Evolutionary conservation across 345 rosid genomes (phyloP), one percentile per base, ranked within the genome.

Genomic region (rapeseed (Brassica napus)): DNA sequence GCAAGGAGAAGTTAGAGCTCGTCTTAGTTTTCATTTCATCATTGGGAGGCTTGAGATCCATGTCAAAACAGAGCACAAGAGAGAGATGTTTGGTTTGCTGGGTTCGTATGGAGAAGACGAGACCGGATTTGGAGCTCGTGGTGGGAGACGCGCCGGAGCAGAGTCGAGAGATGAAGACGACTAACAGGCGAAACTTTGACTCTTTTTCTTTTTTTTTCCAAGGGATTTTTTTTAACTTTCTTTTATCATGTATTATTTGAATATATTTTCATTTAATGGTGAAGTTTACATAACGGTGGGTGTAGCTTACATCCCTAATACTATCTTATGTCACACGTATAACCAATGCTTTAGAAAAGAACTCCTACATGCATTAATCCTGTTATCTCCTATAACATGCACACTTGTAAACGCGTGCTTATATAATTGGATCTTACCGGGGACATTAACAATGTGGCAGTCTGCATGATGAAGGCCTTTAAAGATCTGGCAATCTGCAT

Each of bases 311-410:
- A 70, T 62, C 15, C 6, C 6, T 31, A 31, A 31, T 31, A 5
- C 34, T 31, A 63, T 52, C 65, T 52, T 70, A 77, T 54, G 76
- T 71, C 65, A 77, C 71, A 39, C 57, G 64, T 24, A 69, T 35
- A 37, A 34, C 8, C 14, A 34, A 30, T 68, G 24, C 16, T 14
- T 57, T 35, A 7, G 12, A 12, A 9, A 55, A 16, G 1, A 7
- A 0, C 18, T 15, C 26, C 57, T 11, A 49, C 71, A 24, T 77
- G 21, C 75, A 35, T 4, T 52, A 28, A 28, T 28, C 42, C 10
- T 61, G 39, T 49, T 32, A 52, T 34, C 55, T 62, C 70, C 63
- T 70, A 77, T 6, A 32, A 28, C 75, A 63, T 71, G 42, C 42
- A 11, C 64, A 77, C 37, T 61, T 52, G 32, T 52, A 34, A 9